Conservation (phyloP, 2,329 filamentous ascomycete genomes). For the Byssothecium circinans region DNA sequence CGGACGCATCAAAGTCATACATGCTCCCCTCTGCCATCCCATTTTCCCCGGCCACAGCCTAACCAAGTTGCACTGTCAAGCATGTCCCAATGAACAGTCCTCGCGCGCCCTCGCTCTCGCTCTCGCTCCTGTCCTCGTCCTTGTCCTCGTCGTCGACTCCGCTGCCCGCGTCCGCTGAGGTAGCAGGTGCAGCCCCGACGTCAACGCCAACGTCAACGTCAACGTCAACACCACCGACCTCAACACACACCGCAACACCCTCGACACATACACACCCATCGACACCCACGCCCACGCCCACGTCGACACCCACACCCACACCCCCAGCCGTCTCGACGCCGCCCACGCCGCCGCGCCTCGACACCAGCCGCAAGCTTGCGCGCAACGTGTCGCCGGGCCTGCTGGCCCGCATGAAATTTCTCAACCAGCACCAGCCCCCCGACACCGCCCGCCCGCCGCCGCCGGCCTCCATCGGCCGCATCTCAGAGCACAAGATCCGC, state of each 20-base stretch:
- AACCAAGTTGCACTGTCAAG: not conserved
- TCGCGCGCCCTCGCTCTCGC: not conserved
- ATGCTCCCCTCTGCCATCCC: not conserved
- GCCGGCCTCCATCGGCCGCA: slow-evolving; percentile 60
- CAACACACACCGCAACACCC: too few relatives aligned
- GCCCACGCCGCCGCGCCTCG: slow-evolving; percentile 19
- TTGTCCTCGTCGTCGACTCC: slow-evolving; percentile 15
- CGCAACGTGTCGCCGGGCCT: slow-evolving; percentile 48
- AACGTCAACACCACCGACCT: slow-evolving; percentile 15
- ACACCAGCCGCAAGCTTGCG: slow-evolving; percentile 37
- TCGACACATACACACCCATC: slow-evolving; percentile 6
- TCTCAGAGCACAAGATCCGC: slow-evolving; percentile 70
- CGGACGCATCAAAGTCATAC: not conserved
- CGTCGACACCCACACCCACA: not conserved
- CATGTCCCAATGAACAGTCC: slow-evolving; percentile 17
- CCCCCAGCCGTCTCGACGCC: slow-evolving; percentile 6
- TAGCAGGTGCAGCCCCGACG: slow-evolving; percentile 6
- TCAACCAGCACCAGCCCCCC: slow-evolving; percentile 42
- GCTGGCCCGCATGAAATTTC: slow-evolving; percentile 48
- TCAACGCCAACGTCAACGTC: not conserved
- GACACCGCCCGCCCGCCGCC: slow-evolving; percentile 25
- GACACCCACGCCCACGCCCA: not conserved
- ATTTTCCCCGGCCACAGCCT: not conserved
- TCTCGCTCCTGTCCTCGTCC: not conserved
- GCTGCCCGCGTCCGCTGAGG: slow-evolving; percentile 15